These are phyloP conservation scores for Dendrostoma leiphaemia DNA, from an alignment of 2,329 filamentous ascomycete genomes.

Conservation along the genomic window DNA sequence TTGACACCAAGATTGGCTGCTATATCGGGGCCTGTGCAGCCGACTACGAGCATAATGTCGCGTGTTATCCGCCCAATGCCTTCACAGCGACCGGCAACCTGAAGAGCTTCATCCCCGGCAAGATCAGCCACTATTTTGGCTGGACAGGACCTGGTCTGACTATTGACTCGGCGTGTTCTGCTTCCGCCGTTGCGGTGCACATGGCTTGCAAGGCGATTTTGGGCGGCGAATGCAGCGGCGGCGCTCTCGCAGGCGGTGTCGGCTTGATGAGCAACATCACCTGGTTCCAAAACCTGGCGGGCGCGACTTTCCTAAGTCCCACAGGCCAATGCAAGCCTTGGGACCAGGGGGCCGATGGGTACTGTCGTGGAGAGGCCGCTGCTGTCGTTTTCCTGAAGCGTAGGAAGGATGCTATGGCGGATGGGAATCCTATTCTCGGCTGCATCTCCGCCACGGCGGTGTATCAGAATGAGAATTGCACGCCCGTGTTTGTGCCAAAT, in stretches of 20 bases:
- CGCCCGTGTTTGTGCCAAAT: slow-evolving; percentile 27
- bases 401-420: slow-evolving; percentile 45
- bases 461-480: slow-evolving; percentile 39
- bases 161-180: slow-evolving; percentile 36
- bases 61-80: slow-evolving; percentile 32
- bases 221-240: slow-evolving; percentile 26
- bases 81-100: slow-evolving; percentile 31
- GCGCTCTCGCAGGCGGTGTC: slow-evolving; percentile 31
- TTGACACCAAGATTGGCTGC: slow-evolving; percentile 27
- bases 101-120: slow-evolving; percentile 26
- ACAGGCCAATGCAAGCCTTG: slow-evolving; percentile 33
- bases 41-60: slow-evolving; percentile 41
- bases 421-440: slow-evolving; percentile 43
- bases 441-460: slow-evolving; percentile 36
- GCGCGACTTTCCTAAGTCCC: slow-evolving; percentile 30
- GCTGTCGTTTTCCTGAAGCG: slow-evolving; percentile 46
- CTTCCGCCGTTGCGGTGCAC: slow-evolving; percentile 35
- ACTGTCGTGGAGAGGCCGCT: slow-evolving; percentile 49
- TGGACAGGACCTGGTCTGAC: slow-evolving; percentile 30
- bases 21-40: slow-evolving; percentile 33
- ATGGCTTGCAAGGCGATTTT: slow-evolving; percentile 29
- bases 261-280: slow-evolving; percentile 27
- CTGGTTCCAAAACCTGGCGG: slow-evolving; percentile 23
- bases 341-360: slow-evolving; percentile 40
- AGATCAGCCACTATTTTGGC: slow-evolving; percentile 34